Percentiles rank a stretch among this genome's conserved stretches.
phyloP scores from a whole-genome alignment of 148 eudicot species.

The Rhododendron williamsianum region DNA sequence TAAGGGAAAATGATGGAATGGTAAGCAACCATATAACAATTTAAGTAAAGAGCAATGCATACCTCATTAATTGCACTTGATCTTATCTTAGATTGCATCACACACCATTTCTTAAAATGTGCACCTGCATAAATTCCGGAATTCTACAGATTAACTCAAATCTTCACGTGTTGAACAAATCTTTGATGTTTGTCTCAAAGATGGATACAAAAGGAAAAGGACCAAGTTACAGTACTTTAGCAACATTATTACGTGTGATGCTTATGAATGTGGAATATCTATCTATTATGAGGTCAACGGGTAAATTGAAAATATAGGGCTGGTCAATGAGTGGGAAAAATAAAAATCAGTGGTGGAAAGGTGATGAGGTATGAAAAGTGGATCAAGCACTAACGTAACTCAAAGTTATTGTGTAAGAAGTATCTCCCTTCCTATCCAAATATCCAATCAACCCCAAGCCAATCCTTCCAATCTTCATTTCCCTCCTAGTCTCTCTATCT shows the following conservation, averaged over 20 bases:
- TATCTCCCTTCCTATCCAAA: not conserved
- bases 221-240: not conserved
- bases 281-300: not conserved
- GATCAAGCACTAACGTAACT: not conserved
- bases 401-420: not conserved
- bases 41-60: not conserved
- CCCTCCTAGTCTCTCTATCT: not conserved
- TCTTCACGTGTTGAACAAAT: not conserved
- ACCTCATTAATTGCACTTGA: constrained; percentile 84
- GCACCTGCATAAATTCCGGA: constrained; percentile 47
- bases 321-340: not conserved
- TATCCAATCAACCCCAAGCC: not conserved
- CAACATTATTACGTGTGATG: not conserved
- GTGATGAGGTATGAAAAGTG: not conserved
- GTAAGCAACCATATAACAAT: not conserved
- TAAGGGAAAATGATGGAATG: not conserved
- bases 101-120: constrained; percentile 95
- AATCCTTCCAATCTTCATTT: not conserved
- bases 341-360: not conserved
- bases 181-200: not conserved
- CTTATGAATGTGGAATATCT: not conserved
- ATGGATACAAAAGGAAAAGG: not conserved
- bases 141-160: not conserved
- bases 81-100: constrained; percentile 90
- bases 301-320: not conserved